Base-by-base conservation (phyloP, 768 basidiomycete species). In the Trametes cubensis region DNA sequence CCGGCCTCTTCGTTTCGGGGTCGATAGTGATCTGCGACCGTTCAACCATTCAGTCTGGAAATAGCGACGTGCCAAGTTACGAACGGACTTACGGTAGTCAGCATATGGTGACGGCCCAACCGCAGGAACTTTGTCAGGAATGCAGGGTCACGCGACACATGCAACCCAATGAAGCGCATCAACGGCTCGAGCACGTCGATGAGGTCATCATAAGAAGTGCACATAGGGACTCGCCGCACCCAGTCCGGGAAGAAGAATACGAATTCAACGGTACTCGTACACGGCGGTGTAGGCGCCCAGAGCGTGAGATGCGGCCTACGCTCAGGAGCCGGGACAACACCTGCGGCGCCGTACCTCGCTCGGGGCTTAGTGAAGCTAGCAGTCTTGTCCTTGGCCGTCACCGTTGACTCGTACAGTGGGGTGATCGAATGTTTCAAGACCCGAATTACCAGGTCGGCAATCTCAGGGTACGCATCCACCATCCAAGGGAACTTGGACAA, bases 241-340 rank as follows among this genome's bases (percentile, higher is more conserved):
- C 95, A 98, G 58, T 86, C 80, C 14, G 93, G 90, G 73, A 88
- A 96, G 81, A 97, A 98, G 80, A 92, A 97, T 6, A 92, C 83
- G 68, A 93, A 96, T 53, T 89, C 85, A n/a, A 81, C 82, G 3
- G 79, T 81, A 56, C 78, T 83, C 21, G 93, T 95, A 67, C 85
- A 82, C 0, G 92, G 89, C 25, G 95, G 95, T 14, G 84, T 83
- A 3, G 95, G 95, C 2, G 90, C 89, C 73, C 83, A 83, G 4
- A 90, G 75, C 0, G 92, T 92, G n/a, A 94, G 78, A 4, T 83
- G 72, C 0, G 85, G 78, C 68, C 89, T 92, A 25, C 85, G 84
- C 21, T 81, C 73, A 13, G 82, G 79, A 6, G 84, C 77, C 5
- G 79, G 75, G 7, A 80, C 73, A 34, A 83, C 72, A 15, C 89